Base-by-base conservation (phyloP, 345 rosid genomes). In the Cardamine chenopodiifolia region DNA sequence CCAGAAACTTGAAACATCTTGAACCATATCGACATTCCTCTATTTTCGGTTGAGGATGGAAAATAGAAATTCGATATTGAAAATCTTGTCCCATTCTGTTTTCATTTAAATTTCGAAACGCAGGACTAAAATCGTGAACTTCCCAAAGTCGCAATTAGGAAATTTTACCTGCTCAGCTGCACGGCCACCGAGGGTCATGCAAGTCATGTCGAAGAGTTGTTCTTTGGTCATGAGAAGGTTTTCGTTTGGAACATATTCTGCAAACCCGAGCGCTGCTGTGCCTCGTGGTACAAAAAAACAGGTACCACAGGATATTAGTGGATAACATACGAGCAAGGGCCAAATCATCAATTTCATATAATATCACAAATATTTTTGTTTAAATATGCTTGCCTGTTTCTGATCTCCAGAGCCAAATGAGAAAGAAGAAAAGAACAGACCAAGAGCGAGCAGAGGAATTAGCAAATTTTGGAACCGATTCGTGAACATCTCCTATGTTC, bases 171-270 rank as follows among this genome's bases (percentile, higher is more conserved):
- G 94, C 77, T 95, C 99, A 20, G 98, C 94, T 22, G 99, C 99
- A 76, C 97, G 87, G 34, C 99, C 99, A 13, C 99, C 99, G 4
- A 95, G 94, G 52, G 98, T 95, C 99, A 92, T 87, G 78, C 98
- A 95, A 6, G 98, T 92, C 88, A 92, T 82, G 76, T 95, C 98
- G 14, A 92, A 95, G 48, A 95, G 93, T 66, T 95, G 99, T 34
- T 95, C 98, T 82, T 95, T 92, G 23, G 99, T 95, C 92, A 90
- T 84, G 74, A 92, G 87, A 72, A 92, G 96, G 84, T 92, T 92
- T 66, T 95, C 99, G 42, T 89, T 95, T 26, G 98, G 98, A 62
- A 92, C 99, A 40, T 92, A 95, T 67, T 92, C 98, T 1, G 99
- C 97, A 83, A 95, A 95, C 12, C 99, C 98, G 32, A 95, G 92